Evolutionary conservation across 139 green algal genomes (phyloP), one percentile per base, ranked within the genome.

Genomic region (Tetradesmus lagerheimii): DNA sequence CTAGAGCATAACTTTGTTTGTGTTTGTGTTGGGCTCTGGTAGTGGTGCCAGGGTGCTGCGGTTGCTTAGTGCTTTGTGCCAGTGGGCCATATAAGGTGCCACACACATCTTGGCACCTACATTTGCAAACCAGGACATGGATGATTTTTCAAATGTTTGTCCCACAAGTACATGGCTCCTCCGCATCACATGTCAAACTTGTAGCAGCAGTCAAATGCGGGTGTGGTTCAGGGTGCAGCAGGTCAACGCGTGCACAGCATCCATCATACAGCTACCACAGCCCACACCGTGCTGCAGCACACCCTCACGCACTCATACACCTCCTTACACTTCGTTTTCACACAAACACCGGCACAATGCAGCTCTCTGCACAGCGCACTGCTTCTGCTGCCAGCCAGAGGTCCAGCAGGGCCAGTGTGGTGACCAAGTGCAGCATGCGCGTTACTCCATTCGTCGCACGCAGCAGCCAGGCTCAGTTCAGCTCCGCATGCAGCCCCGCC

Each of bases 361-460:
- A 89, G 84, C 84, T 89, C 38, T 89, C 84, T 39, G 84, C 84
- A 39, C 64, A 89, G 64, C 66, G 38, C 27, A 38, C 83, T 38
- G 39, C 45, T 31, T 43, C 83, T 66, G 66, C 29, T 47, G 50
- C 50, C 67, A 41, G 53, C 35, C 50, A 77, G 34, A 45, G 67
- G n/a, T 39, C 67, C 35, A 45, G 75, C 75, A 80, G 75, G 35
- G 35, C 64, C 31, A 35, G 34, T 20, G 50, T 87, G 27, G n/a
- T 47, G 35, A 53, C 81, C 37, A 57, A 50, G 31, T 87, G 81
- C 81, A 87, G 81, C 31, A 77, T 77, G 53, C 81, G 81, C 35
- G 29, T 37, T 2, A 57, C 53, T 31, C n/a, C 81, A 34, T 86
- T 86, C 45, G 39, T 53, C 20, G 39, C 81, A 53, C 29, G 50